A percentile compares a stretch with the other conserved stretches of the same genome.
phyloP scores from a whole-genome alignment of 1,284 basidiomycete species.

The Marasmius fiardii region DNA sequence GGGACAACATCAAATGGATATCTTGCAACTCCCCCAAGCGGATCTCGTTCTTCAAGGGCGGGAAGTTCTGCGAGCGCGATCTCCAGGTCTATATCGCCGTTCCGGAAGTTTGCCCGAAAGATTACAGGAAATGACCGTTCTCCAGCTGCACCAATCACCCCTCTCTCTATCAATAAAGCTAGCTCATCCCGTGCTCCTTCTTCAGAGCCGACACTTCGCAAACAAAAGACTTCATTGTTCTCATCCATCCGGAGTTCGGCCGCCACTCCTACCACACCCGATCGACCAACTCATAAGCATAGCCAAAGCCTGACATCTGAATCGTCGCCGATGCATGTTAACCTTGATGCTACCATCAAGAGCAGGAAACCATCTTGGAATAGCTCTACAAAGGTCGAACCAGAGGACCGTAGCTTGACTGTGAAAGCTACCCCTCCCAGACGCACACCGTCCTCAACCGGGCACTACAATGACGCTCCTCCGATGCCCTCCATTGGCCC shows the following conservation, averaged over 20 bases:
- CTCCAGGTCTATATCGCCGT: constrained; percentile 73
- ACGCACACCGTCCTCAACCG: constrained; percentile 43
- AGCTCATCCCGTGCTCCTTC: constrained; percentile 38
- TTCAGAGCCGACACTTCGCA: constrained; percentile 54
- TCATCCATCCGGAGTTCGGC: constrained; percentile 39
- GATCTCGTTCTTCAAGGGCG: constrained; percentile 37
- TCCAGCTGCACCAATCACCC: constrained; percentile 44
- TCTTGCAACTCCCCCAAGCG: constrained; percentile 61
- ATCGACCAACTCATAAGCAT: constrained; percentile 62
- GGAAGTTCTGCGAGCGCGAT: constrained; percentile 51
- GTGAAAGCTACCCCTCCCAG: constrained; percentile 49
- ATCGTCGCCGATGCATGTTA: constrained; percentile 46
- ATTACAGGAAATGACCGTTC: constrained; percentile 44
- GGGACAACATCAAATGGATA: constrained; percentile 52
- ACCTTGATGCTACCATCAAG: constrained; percentile 41
- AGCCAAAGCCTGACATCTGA: constrained; percentile 69
- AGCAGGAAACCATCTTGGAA: constrained; percentile 65
- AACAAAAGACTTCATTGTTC: constrained; percentile 62
- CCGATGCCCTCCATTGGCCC: constrained; percentile 38
- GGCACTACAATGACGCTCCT: constrained; percentile 42
- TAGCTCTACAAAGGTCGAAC: constrained; percentile 67
- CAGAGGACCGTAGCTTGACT: constrained; percentile 44
- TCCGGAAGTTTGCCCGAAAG: constrained; percentile 70
- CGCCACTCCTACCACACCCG: constrained; percentile 47
- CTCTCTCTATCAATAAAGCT: constrained; percentile 42